phyloP scores from a whole-genome alignment of 75 land plant genomes.

The Cryptomeria japonica region DNA sequence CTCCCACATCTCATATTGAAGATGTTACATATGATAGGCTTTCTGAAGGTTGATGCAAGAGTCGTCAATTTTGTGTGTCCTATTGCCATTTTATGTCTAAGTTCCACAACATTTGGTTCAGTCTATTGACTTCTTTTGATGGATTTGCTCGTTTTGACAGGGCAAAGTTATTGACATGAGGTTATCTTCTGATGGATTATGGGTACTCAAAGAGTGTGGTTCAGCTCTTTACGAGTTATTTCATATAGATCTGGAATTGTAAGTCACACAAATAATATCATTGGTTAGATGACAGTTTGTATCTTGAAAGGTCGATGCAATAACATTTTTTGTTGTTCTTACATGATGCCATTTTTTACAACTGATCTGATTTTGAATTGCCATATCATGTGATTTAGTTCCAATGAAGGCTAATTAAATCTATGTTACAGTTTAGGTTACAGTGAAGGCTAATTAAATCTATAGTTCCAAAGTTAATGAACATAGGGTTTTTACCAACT shows the following conservation, averaged over 20 bases:
- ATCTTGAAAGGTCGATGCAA: not conserved
- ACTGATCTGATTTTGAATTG: not conserved
- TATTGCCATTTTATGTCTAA: not conserved
- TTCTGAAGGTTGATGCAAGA: not conserved
- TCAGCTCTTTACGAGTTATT: constrained; percentile 36
- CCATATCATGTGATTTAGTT: not conserved
- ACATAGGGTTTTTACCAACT: not conserved
- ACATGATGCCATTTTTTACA: not conserved
- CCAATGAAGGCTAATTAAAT: no score
- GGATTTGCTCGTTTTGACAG: constrained; percentile 29
- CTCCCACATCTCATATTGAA: not conserved
- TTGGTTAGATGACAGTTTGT: not conserved
- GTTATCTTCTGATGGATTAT: constrained; percentile 51
- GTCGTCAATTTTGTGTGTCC: not conserved
- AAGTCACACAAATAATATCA: constrained; percentile 13
- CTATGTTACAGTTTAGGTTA: not conserved
- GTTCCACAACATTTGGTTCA: not conserved
- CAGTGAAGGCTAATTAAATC: no score
- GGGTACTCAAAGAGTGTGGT: constrained; percentile 68
- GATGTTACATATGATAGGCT: not conserved
- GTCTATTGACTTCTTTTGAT: not conserved
- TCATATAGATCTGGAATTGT: constrained; percentile 27
- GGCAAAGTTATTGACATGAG: constrained; percentile 68
- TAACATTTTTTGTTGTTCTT: not conserved
- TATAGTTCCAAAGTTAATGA: not conserved